These are phyloP conservation scores for Micractinium conductrix DNA, from an alignment of 139 green algal genomes.

Conservation along the genomic window DNA sequence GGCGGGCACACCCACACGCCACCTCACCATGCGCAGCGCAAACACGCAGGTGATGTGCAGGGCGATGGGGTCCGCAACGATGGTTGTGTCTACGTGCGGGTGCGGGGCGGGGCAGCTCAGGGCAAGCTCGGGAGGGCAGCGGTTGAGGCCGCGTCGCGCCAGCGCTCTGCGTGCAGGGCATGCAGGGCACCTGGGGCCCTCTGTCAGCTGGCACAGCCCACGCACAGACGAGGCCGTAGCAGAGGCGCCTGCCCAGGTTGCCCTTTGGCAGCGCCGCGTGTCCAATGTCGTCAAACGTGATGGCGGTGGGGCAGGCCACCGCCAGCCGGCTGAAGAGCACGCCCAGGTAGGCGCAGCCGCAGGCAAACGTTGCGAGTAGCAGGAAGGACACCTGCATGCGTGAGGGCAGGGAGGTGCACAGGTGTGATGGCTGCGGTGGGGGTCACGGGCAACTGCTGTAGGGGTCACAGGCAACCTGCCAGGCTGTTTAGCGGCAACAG, in stretches of 20 bases:
- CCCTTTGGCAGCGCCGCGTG: constrained; percentile 45
- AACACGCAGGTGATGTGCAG: constrained; percentile 52
- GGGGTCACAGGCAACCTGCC: neutral
- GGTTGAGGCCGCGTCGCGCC: no score
- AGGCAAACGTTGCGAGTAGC: constrained; percentile 18
- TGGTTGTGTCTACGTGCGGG: no score
- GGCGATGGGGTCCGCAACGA: constrained; percentile 22
- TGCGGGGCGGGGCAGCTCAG: no score
- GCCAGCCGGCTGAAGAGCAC: constrained; percentile 44
- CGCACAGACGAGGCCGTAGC: constrained; percentile 47
- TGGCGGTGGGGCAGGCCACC: constrained; percentile 22
- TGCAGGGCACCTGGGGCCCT: no score
- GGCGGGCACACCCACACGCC: neutral
- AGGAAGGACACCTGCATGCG: neutral
- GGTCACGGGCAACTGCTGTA: neutral
- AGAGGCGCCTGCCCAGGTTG: constrained; percentile 28
- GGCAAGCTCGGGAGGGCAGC: no score
- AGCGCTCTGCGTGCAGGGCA: no score
- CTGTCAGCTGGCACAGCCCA: no score
- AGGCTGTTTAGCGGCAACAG: neutral
- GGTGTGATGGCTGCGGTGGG: neutral
- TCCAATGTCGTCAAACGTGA: constrained; percentile 53
- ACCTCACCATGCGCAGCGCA: constrained; percentile 4
- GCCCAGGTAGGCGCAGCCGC: constrained; percentile 44
- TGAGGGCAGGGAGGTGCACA: neutral